phyloP scores from a whole-genome alignment of 352 stramenopile species.

The Blastocystis sp. region DNA sequence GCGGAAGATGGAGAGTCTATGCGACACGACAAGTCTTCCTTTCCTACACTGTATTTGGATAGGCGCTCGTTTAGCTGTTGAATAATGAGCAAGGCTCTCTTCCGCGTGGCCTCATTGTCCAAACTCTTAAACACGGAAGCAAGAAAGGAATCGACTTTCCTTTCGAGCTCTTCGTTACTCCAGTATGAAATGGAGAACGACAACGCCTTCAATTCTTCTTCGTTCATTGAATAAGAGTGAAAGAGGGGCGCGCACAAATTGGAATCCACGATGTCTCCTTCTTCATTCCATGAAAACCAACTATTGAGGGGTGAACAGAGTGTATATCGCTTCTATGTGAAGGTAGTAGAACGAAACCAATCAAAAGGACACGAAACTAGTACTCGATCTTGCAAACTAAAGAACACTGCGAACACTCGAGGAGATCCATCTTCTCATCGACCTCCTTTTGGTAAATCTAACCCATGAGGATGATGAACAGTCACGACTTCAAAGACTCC shows the following conservation, averaged over 20 bases:
- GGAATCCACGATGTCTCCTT: background rate
- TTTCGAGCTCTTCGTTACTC: constrained; percentile 30
- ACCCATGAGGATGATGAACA: background rate
- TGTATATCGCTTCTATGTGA: background rate
- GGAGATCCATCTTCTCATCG: constrained; percentile 26
- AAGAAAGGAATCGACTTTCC: constrained; percentile 3
- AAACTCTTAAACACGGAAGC: background rate
- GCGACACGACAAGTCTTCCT: background rate
- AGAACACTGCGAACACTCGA: constrained; percentile 60
- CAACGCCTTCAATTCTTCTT: background rate
- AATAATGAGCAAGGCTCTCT: background rate
- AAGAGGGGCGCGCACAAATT: background rate
- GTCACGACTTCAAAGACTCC: constrained; percentile 29
- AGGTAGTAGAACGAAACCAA: background rate
- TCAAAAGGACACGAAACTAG: constrained; percentile 1
- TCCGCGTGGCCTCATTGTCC: background rate
- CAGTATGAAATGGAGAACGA: constrained; percentile 57
- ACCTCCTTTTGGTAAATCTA: constrained; percentile 46
- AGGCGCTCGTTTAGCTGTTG: constrained; percentile 32
- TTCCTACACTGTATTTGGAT: background rate
- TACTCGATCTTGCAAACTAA: constrained; percentile 52
- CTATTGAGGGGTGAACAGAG: background rate
- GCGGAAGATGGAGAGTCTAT: constrained; percentile 43
- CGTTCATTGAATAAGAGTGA: constrained; percentile 19
- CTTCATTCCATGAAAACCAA: background rate